phyloP scores from a whole-genome alignment of 2,329 filamentous ascomycete species.

The Phialophora verrucosa region DNA sequence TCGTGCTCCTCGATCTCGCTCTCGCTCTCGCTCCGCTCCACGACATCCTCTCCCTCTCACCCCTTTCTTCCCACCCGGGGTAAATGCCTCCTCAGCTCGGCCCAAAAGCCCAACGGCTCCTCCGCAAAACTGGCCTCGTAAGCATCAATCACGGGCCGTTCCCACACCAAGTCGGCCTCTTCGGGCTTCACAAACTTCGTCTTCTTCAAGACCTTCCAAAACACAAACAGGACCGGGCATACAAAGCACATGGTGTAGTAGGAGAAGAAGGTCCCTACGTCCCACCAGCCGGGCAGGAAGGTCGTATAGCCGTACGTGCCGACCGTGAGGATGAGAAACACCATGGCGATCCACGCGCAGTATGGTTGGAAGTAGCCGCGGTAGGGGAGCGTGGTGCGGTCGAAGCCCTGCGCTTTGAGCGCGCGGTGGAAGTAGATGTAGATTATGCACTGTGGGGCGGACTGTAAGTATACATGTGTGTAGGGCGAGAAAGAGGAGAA shows the following conservation, averaged over 20 bases:
- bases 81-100: constrained; percentile 27
- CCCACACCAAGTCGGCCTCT: constrained; percentile 62
- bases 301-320: constrained; percentile 74
- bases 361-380: constrained; percentile 66
- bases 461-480: no score
- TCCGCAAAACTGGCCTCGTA: constrained; percentile 61
- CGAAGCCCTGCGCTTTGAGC: constrained; percentile 56
- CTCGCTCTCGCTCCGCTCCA: background rate
- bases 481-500: no score
- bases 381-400: constrained; percentile 63
- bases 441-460: constrained; percentile 50
- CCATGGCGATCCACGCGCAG: constrained; percentile 47
- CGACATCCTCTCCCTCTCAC: background rate
- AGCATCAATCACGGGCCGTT: constrained; percentile 63
- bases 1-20: background rate
- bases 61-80: background rate
- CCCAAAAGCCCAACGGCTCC: constrained; percentile 48
- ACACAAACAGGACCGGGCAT: constrained; percentile 20
- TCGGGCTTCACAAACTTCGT: constrained; percentile 18
- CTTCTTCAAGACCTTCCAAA: constrained; percentile 42
- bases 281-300: constrained; percentile 68
- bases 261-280: constrained; percentile 69
- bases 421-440: constrained; percentile 65
- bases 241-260: constrained; percentile 33
- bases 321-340: constrained; percentile 68